Evolutionary conservation across 208 protist species (phyloP).

Genomic region (Trypanosoma brucei): DNA sequence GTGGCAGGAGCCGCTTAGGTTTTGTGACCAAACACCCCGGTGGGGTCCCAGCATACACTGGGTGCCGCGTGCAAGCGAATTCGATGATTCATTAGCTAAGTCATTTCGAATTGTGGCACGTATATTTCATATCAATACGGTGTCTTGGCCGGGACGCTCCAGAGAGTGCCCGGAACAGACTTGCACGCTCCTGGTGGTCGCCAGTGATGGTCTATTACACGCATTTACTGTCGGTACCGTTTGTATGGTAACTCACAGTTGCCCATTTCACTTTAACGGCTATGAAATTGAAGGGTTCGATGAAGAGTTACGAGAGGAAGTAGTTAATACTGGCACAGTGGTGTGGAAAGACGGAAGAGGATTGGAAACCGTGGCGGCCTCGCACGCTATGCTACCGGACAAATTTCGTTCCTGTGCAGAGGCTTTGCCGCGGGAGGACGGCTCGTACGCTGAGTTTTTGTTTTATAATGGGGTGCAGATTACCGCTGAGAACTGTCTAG

Average conservation of each 20-base stretch:
- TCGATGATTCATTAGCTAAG: constrained; percentile 47
- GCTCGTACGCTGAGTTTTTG: constrained; percentile 68
- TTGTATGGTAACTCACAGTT: constrained; percentile 59
- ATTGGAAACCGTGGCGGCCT: constrained; percentile 72
- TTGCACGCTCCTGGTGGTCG: constrained; percentile 63
- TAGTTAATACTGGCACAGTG: constrained; percentile 67
- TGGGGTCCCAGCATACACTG: constrained; percentile 78
- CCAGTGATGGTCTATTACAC: constrained; percentile 52
- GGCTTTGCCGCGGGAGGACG: constrained; percentile 22
- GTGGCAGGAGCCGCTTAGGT: constrained; percentile 83
- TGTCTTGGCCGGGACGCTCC: constrained; percentile 35
- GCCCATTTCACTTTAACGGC: constrained; percentile 71
- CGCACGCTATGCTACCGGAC: constrained; percentile 73
- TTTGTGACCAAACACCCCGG: constrained; percentile 63
- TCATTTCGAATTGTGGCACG: constrained; percentile 69
- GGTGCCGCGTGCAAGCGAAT: constrained; percentile 71
- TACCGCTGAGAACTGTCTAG: constrained; percentile 7
- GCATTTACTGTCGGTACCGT: constrained; percentile 85
- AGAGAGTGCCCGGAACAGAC: constrained; percentile 72
- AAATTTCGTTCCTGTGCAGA: constrained; percentile 53
- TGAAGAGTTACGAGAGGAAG: constrained; percentile 49
- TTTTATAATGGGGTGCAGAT: constrained; percentile 72
- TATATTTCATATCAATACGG: constrained; percentile 74
- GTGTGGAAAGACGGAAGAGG: constrained; percentile 80
- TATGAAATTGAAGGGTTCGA: constrained; percentile 60